Evolutionary conservation across 2,329 filamentous ascomycete genomes (phyloP).

Genomic region (Tolypocladium sp.): DNA sequence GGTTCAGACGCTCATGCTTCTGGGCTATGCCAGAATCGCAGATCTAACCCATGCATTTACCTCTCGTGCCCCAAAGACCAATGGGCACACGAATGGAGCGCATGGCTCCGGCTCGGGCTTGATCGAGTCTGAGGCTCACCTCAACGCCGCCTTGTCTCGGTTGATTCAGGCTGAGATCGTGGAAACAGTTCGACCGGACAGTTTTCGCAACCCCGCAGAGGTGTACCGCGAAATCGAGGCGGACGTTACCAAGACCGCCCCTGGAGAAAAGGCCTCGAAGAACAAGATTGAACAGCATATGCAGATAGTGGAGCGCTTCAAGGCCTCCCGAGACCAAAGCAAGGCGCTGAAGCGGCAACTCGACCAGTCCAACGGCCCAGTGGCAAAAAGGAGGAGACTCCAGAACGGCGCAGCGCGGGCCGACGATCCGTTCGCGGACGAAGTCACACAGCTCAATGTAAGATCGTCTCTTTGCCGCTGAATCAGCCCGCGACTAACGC

Average conservation of each 20-base stretch:
- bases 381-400: conserved; percentile 46
- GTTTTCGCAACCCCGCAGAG: conserved; percentile 54
- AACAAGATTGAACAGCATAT: conserved; percentile 53
- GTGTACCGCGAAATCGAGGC: conserved; percentile 52
- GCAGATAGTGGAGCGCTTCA: conserved; percentile 44
- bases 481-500: conserved; percentile 14
- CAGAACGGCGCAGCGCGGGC: conserved; percentile 31
- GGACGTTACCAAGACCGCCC: conserved; percentile 42
- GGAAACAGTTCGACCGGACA: conserved; percentile 49
- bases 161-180: conserved; percentile 59
- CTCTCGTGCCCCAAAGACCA: conserved; percentile 24
- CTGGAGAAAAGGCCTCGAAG: conserved; percentile 42
- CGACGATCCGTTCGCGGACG: conserved; percentile 20
- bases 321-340: conserved; percentile 43
- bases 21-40: conserved; percentile 67
- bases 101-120: conserved; percentile 20
- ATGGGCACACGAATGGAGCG: conserved; percentile 24
- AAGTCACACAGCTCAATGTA: conserved; percentile 44
- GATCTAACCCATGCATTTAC: conserved; percentile 59
- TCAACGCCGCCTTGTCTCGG: conserved; percentile 41
- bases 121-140: conserved; percentile 36
- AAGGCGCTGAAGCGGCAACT: conserved; percentile 42
- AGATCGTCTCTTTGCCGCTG: conserved; percentile 14
- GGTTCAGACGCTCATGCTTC: conserved; percentile 62
- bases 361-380: conserved; percentile 28